Evolutionary conservation across 1,139 yeast genomes (phyloP).

Genomic region (Zygosaccharomyces pseudobailii): DNA sequence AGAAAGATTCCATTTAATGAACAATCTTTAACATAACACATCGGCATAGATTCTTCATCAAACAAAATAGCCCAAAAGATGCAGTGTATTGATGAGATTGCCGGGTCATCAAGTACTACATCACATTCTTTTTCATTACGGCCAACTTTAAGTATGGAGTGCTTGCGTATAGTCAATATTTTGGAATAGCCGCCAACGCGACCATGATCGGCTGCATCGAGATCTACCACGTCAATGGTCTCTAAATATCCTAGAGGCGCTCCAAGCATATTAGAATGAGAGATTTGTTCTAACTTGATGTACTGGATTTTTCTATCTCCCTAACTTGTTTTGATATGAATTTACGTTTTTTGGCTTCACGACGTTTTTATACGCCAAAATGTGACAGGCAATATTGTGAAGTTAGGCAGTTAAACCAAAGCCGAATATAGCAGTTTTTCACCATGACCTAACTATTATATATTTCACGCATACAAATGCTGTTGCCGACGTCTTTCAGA

Average conservation of each 20-base stretch:
- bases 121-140: slow-evolving; percentile 32
- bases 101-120: slow-evolving; percentile 32
- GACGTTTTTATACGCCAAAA: background rate
- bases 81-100: slow-evolving; percentile 45
- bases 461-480: no score
- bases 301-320: background rate
- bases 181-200: slow-evolving; percentile 13
- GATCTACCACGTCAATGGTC: slow-evolving; percentile 9
- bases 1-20: slow-evolving; percentile 53
- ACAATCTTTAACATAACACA: slow-evolving; percentile 50
- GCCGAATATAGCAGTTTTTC: no score
- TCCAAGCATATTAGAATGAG: slow-evolving; percentile 4
- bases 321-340: background rate
- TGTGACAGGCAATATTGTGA: background rate
- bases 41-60: slow-evolving; percentile 44
- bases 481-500: no score
- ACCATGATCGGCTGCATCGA: slow-evolving; percentile 1
- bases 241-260: slow-evolving; percentile 15
- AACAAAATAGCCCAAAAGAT: slow-evolving; percentile 47
- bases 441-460: no score
- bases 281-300: background rate
- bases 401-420: no score
- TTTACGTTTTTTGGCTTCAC: background rate
- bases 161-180: slow-evolving; percentile 14
- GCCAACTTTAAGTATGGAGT: slow-evolving; percentile 34